Evolutionary conservation across 371 early-diverging fungal species (phyloP), one percentile per base, ranked within the genome.

Genomic region (Mortierella sp.): DNA sequence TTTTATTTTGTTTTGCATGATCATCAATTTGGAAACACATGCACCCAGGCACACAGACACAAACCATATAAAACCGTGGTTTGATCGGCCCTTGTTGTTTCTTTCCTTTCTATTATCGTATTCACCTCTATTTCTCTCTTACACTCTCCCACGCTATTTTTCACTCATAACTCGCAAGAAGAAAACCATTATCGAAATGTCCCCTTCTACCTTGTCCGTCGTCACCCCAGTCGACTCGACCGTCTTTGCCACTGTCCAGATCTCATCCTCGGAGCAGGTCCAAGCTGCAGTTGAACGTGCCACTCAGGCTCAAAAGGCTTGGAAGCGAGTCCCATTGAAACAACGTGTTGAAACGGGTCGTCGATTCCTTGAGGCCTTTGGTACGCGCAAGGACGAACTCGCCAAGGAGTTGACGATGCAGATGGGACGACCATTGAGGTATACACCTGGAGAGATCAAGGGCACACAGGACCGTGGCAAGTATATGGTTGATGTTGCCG

Each of bases 391-490:
- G 62, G 94, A 92, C 26, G 86, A 85, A 16, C 79, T 94, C 8
- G 90, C 90, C 37, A 70, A 83, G 28, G 93, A 93, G 24, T 84
- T 96, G 64, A 87, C 93, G 0, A 72, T 79, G 40, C 90, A 92
- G 66, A 95, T 96, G 91, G 95, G 95, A 22, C 86, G 96, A 9
- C 96, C 96, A 9, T 80, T 90, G 55, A 86, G 90, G 14, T 94
- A 94, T 57, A 90, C 89, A 16, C 87, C 83, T 4, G 92, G 93
- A 26, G 95, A 96, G 80, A 85, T 95, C 62, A 88, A 89, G 61
- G 95, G 94, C 10, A 91, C 93, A 8, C 81, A 90, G 22, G 89
- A 92, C 51, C 89, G 96, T 37, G 93, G 93, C 5, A 80, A 85
- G 20, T 92, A 94, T 75, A 88, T 96, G 90, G 87, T 91, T n/a